Base-by-base conservation (phyloP, 1,284 basidiomycete genomes). In the Austropuccinia psidii region DNA sequence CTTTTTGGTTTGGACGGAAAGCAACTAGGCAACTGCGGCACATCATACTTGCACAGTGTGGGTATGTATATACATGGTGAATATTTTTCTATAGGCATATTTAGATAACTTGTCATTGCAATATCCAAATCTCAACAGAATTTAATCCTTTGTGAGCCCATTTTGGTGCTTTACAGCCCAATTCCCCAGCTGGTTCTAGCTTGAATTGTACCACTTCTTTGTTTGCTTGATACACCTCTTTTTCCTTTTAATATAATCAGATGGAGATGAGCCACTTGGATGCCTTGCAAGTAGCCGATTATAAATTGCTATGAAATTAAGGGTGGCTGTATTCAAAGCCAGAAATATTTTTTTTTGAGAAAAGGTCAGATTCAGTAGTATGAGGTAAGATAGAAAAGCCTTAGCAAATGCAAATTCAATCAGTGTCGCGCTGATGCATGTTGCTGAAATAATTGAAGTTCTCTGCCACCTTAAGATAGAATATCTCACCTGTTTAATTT, bases 131-230 rank as follows among this genome's bases (percentile, higher is more conserved):
- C n/a, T n/a, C n/a, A n/a, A n/a, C n/a, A n/a, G n/a, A n/a, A n/a
- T n/a, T n/a, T n/a, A n/a, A n/a, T n/a, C n/a, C n/a, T n/a, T 61
- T 39, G 21, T 61, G 58, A 41, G 39, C 24, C 58, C 58, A 61
- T 41, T 61, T 61, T n/a, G 58, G 37, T 24, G 58, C 58, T 35
- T 61, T 21, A 24, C 58, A 41, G 17, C 39, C 24, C 15, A 19
- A 41, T 39, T 61, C 3, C 58, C 58, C 39, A 24, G 58, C 58
- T 17, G 43, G 37, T 61, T 61, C 58, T 13, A 41, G 37, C 37
- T 61, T 61, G 58, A 61, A 61, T n/a, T 19, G 21, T 13, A 41
- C 37, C 6, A 35, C 58, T n/a, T 39, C 24, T 24, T 21, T 61
- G 13, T 61, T 35, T 61, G 39, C 35, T 2, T 21, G 43, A 39